Evolutionary conservation across 306 rosid species (phyloP).

Genomic region (Styphnolobium japonicum): DNA sequence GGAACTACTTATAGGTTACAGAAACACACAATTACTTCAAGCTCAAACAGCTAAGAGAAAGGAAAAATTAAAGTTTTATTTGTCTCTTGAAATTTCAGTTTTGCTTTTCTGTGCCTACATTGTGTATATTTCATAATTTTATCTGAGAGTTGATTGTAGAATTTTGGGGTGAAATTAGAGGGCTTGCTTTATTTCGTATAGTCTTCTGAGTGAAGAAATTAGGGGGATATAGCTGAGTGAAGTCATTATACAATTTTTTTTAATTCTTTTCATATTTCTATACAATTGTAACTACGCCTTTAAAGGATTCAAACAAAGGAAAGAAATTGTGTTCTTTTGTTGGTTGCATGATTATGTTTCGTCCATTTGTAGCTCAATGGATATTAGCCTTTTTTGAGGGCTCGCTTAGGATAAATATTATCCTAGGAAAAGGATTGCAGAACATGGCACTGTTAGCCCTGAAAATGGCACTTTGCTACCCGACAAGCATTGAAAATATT

Average conservation of each 20-base stretch:
- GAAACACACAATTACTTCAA: too few relatives aligned
- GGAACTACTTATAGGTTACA: slow-evolving; percentile 22
- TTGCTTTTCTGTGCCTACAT: slow-evolving; percentile 7
- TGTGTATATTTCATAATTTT: slow-evolving; percentile 9
- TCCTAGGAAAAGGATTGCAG: background rate
- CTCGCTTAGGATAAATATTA: slow-evolving; percentile 11
- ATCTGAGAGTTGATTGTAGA: slow-evolving; percentile 26
- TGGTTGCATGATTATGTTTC: slow-evolving; percentile 21
- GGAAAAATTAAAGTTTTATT: slow-evolving; percentile 20
- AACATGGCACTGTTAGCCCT: too few relatives aligned
- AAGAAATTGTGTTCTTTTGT: slow-evolving; percentile 29
- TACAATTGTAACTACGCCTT: slow-evolving; percentile 44
- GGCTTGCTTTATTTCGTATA: background rate
- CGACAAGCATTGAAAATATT: slow-evolving; percentile 2
- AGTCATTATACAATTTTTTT: slow-evolving; percentile 33
- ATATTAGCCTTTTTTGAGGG: background rate
- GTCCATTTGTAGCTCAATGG: slow-evolving; percentile 6
- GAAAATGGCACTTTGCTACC: slow-evolving; percentile 28
- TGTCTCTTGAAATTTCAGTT: background rate
- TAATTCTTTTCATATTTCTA: slow-evolving; percentile 10
- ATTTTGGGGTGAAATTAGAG: slow-evolving; percentile 12
- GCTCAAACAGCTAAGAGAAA: background rate
- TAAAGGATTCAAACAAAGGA: slow-evolving; percentile 37
- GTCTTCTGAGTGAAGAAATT: background rate
- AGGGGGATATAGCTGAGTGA: slow-evolving; percentile 22